These are phyloP conservation scores for Mortierella hygrophila DNA, from an alignment of 192 early-diverging fungal species.

Conservation along the genomic window DNA sequence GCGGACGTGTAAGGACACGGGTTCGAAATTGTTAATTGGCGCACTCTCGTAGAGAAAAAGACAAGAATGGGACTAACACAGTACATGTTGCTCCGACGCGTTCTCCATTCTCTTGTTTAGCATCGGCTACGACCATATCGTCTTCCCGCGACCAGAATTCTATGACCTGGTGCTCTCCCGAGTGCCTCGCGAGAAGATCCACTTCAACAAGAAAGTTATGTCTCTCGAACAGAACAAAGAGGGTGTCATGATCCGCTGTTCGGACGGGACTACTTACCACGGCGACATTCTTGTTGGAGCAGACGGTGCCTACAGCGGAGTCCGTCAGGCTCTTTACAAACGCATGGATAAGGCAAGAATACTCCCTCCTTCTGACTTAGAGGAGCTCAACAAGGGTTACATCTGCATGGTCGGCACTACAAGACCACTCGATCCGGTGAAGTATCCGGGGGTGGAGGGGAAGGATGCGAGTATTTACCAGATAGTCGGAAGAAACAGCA, in stretches of 20 bases:
- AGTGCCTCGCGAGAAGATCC: constrained; percentile 11
- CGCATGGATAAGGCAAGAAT: neutral
- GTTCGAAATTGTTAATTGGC: too few species aligned
- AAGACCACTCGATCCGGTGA: neutral
- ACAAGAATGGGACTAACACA: neutral
- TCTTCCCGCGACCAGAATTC: constrained; percentile 13
- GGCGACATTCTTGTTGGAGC: constrained; percentile 33
- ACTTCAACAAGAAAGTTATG: constrained; percentile 20
- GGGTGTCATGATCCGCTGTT: constrained; percentile 6
- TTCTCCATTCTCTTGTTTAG: neutral
- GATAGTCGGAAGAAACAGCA: neutral
- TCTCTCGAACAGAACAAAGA: constrained; percentile 1
- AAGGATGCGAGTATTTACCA: neutral
- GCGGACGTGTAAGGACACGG: too few species aligned
- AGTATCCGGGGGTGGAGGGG: neutral
- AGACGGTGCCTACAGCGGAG: constrained; percentile 22
- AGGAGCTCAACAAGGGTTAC: neutral
- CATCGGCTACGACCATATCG: neutral
- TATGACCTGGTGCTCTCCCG: constrained; percentile 16
- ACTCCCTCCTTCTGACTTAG: neutral
- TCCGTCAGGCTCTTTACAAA: constrained; percentile 9
- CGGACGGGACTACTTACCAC: neutral
- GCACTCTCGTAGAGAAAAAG: neutral
- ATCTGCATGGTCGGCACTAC: constrained; percentile 11
- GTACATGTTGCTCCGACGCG: neutral